phyloP scores from a whole-genome alignment of 306 rosid genomes.

The Fragaria vesca region DNA sequence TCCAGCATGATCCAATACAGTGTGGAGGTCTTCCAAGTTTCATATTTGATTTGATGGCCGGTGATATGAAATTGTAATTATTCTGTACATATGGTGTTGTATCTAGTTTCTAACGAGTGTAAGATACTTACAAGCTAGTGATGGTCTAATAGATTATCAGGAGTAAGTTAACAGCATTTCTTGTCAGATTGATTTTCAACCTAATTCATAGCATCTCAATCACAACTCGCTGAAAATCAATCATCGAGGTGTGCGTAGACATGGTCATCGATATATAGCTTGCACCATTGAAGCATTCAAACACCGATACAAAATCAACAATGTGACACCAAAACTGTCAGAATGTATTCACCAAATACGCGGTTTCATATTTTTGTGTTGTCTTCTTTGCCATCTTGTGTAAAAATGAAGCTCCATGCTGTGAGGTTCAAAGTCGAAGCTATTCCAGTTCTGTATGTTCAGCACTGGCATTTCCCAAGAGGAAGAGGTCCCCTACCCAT shows the following conservation, averaged over 20 bases:
- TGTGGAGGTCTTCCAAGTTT: conserved; percentile 13
- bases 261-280: background rate
- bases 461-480: background rate
- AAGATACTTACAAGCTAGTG: background rate
- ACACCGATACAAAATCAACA: background rate
- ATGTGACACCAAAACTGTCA: background rate
- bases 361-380: background rate
- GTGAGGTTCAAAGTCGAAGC: background rate
- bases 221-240: background rate
- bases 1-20: background rate
- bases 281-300: conserved; percentile 2
- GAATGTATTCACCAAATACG: background rate
- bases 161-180: background rate
- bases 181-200: background rate
- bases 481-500: background rate
- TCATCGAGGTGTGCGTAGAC: background rate
- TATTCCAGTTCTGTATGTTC: background rate
- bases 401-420: background rate
- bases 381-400: background rate
- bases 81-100: conserved; percentile 23
- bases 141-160: background rate
- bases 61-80: conserved; percentile 2
- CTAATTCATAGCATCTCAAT: background rate
- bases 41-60: background rate
- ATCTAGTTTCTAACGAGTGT: background rate